These are phyloP conservation scores for Acer saccharum DNA, from an alignment of 345 rosid genomes.

Conservation along the genomic window DNA sequence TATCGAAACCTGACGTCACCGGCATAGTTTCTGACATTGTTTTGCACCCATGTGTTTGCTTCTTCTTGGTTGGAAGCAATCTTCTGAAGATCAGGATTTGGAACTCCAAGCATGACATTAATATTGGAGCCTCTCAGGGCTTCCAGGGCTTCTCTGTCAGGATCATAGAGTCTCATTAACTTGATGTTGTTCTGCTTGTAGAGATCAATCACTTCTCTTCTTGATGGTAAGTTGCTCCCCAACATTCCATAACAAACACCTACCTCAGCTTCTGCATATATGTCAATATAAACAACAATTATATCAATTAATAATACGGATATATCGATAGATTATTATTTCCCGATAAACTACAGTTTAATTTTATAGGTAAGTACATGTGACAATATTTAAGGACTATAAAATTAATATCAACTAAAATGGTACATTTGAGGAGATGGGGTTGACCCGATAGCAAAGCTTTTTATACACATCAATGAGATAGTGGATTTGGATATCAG, in stretches of 20 bases:
- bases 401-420: no score
- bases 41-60: constrained; percentile 45
- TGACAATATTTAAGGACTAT: no score
- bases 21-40: constrained; percentile 31
- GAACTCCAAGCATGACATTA: constrained; percentile 51
- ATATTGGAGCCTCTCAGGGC: constrained; percentile 55
- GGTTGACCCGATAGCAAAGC: no score
- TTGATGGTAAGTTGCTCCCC: constrained; percentile 53
- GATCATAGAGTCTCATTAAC: constrained; percentile 38
- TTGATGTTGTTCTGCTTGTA: constrained; percentile 45
- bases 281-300: background rate
- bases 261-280: constrained; percentile 47
- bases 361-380: no score
- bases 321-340: no score
- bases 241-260: constrained; percentile 74
- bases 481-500: no score
- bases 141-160: constrained; percentile 35
- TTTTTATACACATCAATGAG: no score
- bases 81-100: constrained; percentile 33
- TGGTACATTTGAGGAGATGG: no score
- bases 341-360: no score
- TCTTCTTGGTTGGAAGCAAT: constrained; percentile 39
- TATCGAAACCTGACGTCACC: background rate
- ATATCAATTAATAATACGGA: no score
- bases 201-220: constrained; percentile 48